Conservation (phyloP, 345 rosid genomes). For the Geranium rotundifolium region DNA sequence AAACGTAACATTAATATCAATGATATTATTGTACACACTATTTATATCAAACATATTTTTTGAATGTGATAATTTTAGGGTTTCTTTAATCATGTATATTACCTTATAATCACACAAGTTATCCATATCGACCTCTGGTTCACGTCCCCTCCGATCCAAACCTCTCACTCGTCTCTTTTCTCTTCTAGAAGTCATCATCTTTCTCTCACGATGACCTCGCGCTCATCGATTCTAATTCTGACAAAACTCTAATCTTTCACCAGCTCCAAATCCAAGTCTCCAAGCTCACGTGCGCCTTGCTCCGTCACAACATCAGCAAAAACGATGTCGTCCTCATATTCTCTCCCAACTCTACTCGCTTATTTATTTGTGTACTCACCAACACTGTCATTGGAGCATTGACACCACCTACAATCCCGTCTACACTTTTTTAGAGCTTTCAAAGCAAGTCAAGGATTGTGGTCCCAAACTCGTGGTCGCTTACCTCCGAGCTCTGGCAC, state of each 20-base stretch:
- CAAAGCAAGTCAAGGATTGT: conserved; percentile 27
- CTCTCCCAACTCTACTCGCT: conserved; percentile 30
- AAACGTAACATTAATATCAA: too few relatives aligned
- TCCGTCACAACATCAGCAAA: conserved; percentile 18
- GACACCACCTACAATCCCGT: conserved; percentile 34
- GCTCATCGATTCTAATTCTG: conserved; percentile 23
- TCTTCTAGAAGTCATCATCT: conserved; percentile 19
- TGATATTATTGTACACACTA: too few relatives aligned
- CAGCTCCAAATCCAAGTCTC: conserved; percentile 23
- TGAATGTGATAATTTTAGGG: too few relatives aligned
- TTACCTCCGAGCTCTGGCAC: conserved; percentile 18
- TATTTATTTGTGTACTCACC: conserved; percentile 25
- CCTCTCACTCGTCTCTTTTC: conserved; percentile 22
- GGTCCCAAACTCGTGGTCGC: conserved; percentile 30
- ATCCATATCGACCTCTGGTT: conserved; percentile 25
- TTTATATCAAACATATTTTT: too few relatives aligned
- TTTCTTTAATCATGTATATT: too few relatives aligned
- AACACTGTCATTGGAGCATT: conserved; percentile 25
- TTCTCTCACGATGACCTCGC: conserved; percentile 24
- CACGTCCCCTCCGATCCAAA: conserved; percentile 21
- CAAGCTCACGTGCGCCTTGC: conserved; percentile 22
- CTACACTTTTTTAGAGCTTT: conserved; percentile 24
- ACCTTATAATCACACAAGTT: too few relatives aligned
- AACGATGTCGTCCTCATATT: conserved; percentile 27
- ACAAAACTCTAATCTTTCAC: conserved; percentile 19